Percentiles rank a stretch among this genome's conserved stretches.
Conservation (phyloP, 2,329 filamentous ascomycete species). For the Apiospora marii region DNA sequence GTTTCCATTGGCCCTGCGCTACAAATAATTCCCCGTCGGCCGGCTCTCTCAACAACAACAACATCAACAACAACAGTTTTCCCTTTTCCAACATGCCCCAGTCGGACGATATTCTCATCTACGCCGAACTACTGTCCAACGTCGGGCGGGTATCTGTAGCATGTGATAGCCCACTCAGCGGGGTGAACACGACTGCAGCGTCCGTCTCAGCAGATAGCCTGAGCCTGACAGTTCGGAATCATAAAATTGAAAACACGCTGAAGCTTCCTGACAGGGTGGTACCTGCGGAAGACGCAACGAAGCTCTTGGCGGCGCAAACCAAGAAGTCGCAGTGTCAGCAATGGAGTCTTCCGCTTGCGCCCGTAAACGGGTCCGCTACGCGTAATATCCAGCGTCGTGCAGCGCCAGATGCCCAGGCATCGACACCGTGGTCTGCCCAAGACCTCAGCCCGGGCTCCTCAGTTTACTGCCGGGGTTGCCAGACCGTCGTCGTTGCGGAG, state of each 20-base stretch:
- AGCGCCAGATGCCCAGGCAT: conserved; percentile 45
- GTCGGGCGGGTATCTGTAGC: conserved; percentile 70
- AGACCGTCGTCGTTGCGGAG: conserved; percentile 46
- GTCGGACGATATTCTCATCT: conserved; percentile 50
- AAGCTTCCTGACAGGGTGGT: conserved; percentile 53
- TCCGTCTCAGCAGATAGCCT: conserved; percentile 54
- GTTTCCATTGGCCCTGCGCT: background rate
- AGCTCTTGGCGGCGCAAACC: background rate
- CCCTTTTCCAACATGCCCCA: conserved; percentile 20
- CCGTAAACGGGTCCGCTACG: conserved; percentile 2
- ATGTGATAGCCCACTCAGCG: conserved; percentile 56
- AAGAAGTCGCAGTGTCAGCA: conserved; percentile 44
- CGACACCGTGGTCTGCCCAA: conserved; percentile 63
- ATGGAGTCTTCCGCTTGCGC: conserved; percentile 60
- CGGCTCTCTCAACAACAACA: background rate
- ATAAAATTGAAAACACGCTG: conserved; percentile 45
- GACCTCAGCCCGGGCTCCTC: conserved; percentile 50
- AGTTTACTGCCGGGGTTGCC: conserved; percentile 54
- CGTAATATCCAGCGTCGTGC: conserved; percentile 30
- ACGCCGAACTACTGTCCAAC: conserved; percentile 71
- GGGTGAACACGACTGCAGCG: conserved; percentile 51
- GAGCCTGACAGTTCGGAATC: conserved; percentile 57
- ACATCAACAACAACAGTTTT: background rate
- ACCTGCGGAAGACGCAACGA: conserved; percentile 36
- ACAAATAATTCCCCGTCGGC: background rate